Conservation (phyloP, 768 basidiomycete species). For the Macrolepiota albuminosa region DNA sequence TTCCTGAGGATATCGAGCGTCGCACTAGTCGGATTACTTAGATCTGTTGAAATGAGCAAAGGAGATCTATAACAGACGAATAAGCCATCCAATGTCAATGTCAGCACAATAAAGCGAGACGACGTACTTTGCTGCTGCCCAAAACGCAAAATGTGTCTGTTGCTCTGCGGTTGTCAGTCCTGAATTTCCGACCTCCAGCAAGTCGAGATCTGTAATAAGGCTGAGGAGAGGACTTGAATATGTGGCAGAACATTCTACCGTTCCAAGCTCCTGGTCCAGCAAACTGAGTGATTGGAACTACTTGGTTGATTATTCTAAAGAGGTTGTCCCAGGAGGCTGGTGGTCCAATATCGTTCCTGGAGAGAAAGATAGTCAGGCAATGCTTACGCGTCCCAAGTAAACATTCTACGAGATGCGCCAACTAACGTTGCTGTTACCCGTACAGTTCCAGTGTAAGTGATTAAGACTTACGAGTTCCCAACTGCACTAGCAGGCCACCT, state of each 20-base stretch:
- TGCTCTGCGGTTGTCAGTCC: conserved; percentile 38
- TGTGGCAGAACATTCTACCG: conserved; percentile 17
- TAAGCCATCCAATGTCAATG: background rate
- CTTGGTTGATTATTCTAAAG: conserved; percentile 46
- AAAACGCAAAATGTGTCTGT: conserved; percentile 46
- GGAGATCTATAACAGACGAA: conserved; percentile 26
- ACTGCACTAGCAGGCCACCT: conserved; percentile 41
- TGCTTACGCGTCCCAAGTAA: background rate
- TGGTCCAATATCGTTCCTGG: conserved; percentile 43
- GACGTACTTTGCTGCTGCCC: conserved; percentile 45
- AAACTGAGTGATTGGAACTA: conserved; percentile 46
- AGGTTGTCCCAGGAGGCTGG: conserved; percentile 43
- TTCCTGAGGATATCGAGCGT: conserved; percentile 37
- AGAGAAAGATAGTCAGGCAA: background rate
- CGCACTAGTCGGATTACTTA: conserved; percentile 27
- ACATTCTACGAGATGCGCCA: conserved; percentile 41
- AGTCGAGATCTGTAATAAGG: conserved; percentile 37
- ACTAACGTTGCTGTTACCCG: conserved; percentile 11
- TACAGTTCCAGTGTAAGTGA: background rate
- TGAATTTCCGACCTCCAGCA: conserved; percentile 48
- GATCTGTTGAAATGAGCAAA: conserved; percentile 39
- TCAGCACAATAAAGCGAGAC: background rate
- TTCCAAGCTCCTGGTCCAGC: conserved; percentile 43
- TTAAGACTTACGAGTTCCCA: conserved; percentile 36
- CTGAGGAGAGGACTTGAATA: background rate